These are phyloP conservation scores for Eucalyptus dawsonii DNA, from an alignment of 345 rosid genomes.

Conservation along the genomic window DNA sequence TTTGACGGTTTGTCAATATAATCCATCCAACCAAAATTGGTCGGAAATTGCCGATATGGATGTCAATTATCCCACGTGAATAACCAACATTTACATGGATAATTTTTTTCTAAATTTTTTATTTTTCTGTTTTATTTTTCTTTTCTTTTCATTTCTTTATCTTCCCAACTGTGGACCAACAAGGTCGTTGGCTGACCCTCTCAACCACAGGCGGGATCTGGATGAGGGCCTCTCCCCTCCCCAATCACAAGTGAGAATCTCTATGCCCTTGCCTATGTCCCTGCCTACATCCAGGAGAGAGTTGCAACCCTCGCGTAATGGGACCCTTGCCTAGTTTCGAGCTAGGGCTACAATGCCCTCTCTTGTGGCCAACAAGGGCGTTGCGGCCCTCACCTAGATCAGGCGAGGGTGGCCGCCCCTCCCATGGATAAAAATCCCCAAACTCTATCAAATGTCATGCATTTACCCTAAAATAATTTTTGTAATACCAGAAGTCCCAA, in stretches of 20 bases:
- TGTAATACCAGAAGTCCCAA: too few species aligned
- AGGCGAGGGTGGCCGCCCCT: neutral
- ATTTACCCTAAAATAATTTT: too few species aligned
- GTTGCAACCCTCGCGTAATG: neutral
- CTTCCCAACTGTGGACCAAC: neutral
- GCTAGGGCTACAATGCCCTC: neutral
- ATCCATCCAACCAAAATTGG: too few species aligned
- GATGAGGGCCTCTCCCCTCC: neutral
- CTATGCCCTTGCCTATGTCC: neutral
- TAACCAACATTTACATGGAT: fast-evolving
- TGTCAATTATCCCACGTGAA: too few species aligned
- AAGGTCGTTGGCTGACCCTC: neutral
- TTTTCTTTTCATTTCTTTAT: neutral
- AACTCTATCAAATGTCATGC: neutral
- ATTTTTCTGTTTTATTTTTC: too few species aligned
- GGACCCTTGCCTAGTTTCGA: neutral
- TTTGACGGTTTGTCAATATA: too few species aligned
- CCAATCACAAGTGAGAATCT: neutral
- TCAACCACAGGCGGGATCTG: fast-evolving
- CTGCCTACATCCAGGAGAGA: neutral
- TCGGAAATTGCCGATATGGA: fast-evolving
- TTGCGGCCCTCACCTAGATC: fast-evolving
- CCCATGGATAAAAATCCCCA: neutral
- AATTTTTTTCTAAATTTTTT: too few species aligned
- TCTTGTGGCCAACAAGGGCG: neutral